Conservation (phyloP, 768 basidiomycete species). For the Mycena alexandri region DNA sequence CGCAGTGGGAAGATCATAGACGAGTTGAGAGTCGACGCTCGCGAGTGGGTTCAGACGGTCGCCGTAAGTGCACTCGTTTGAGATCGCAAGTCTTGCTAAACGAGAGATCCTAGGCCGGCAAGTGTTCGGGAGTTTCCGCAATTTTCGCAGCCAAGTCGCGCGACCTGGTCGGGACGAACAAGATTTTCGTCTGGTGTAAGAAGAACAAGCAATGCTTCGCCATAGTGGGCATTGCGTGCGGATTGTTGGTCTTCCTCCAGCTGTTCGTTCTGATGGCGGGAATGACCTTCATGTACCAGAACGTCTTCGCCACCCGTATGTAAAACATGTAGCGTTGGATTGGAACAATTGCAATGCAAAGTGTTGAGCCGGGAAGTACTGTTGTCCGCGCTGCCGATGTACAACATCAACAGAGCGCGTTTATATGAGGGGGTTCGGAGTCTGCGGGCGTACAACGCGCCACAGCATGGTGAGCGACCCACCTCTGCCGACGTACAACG, state of each 20-base stretch:
- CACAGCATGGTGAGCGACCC: too few species aligned
- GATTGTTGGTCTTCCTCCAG: neutral
- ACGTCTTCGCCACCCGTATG: neutral
- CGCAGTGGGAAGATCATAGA: conserved; percentile 25
- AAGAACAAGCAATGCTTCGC: conserved; percentile 16
- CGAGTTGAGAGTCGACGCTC: conserved; percentile 25
- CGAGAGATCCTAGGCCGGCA: conserved; percentile 13
- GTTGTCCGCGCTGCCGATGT: conserved; percentile 5
- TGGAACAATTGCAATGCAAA: neutral
- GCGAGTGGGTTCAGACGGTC: conserved; percentile 34
- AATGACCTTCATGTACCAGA: too few species aligned
- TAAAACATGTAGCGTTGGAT: too few species aligned
- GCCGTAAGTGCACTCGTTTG: conserved; percentile 23
- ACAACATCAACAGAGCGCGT: conserved; percentile 25
- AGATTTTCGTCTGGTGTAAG: conserved; percentile 29
- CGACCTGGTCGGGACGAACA: conserved; percentile 18
- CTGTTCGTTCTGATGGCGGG: conserved; percentile 19
- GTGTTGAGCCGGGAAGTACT: too few species aligned
- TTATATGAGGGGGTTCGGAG: too few species aligned
- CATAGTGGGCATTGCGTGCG: conserved; percentile 11
- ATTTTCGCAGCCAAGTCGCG: conserved; percentile 31
- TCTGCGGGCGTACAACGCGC: too few species aligned
- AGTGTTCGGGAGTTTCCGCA: conserved; percentile 23
- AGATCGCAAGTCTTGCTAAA: conserved; percentile 16
- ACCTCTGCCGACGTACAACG: conserved; percentile 28